Base-by-base conservation (phyloP, 305 asterid genomes). In the Solanum chacoense region DNA sequence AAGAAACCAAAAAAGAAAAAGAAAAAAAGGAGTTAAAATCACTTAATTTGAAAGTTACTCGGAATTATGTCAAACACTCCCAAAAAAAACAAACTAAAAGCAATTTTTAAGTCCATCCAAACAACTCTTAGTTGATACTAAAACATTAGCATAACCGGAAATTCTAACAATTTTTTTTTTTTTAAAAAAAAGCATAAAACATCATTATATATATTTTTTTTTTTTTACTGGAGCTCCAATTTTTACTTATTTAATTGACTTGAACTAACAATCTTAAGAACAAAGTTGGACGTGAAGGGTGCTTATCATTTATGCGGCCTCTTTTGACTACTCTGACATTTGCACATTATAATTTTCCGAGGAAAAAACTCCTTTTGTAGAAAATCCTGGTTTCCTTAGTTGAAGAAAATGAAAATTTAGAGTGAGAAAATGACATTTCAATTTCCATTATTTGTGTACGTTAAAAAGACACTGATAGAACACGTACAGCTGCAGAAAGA, bases 381-480 rank as follows among this genome's bases (percentile, higher is more conserved):
- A 26, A 7, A 69, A 36, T 86, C 22, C 11, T 35, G 22, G 40
- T 24, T 31, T 72, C 69, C 32, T 59, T 86, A 36, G 71, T 38
- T 28, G 4, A 31, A 37, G 28, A 86, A 38, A 7, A 24, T 24
- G 26, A 69, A 16, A 13, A 5, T 29, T 9, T 85, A 24, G 63
- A 26, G 6, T 69, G 80, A 10, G 89, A 88, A 80, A 91, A 90
- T 63, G 91, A 85, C 83, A 4, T 50, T 59, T 59, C 22, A 71
- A 86, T 71, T 9, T 3, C 8, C 81, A 71, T 86, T 42, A 5
- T 69, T 20, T 18, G 67, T 45, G 29, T 22, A 71, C 65, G 22
- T 86, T 12, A 18, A 28, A 71, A 38, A 26, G 29, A 7, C 16
- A 67, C 1, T 28, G 83, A 38, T 14, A 26, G 20, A 86, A 69